Evolutionary conservation across 140 eudicot species (phyloP), one percentile per base, ranked within the genome.

Genomic region (Ambrosia hybrid): DNA sequence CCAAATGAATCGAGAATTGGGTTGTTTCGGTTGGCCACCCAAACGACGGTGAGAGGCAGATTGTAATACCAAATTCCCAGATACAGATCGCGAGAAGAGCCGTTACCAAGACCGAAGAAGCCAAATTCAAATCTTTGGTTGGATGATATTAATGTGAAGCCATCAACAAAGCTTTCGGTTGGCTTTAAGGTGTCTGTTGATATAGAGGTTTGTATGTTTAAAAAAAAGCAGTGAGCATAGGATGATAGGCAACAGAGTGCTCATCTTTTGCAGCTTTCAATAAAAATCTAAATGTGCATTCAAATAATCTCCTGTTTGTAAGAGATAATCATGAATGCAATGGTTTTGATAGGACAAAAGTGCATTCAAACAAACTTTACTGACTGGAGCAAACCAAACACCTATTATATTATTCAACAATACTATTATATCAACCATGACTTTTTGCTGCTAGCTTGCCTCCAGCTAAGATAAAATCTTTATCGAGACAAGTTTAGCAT

Each of bases 51-150:
- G 4, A 76, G 73, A n/a, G 85, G 85, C 9, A 72, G 76, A 51
- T 72, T 67, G 49, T 81, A 68, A 58, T 77, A 81, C 85, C 85
- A 77, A 12, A 73, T 76, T 68, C 85, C 85, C 5, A 81, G 53
- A 70, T 81, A 77, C 1, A 75, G 56, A 63, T 26, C 33, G 5
- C 56, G 21, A 1, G 73, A 67, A 9, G 72, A 43, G 43, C 76
- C 64, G 4, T 67, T 67, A 5, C 76, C 75, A 4, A 63, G 85
- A 33, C 38, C 58, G 49, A 81, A 81, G 85, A 81, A 81, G 4
- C 85, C 85, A n/a, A 81, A 63, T 62, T 81, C 85, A 61, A 81
- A 81, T 72, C 79, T 70, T 72, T 68, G 72, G 73, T 76, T 81
- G 0, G 82, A 41, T 8, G 85, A 81, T 34, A 77, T 66, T 62